Base-by-base conservation (phyloP, 2,329 filamentous ascomycete genomes). In the Aureobasidium sp. region DNA sequence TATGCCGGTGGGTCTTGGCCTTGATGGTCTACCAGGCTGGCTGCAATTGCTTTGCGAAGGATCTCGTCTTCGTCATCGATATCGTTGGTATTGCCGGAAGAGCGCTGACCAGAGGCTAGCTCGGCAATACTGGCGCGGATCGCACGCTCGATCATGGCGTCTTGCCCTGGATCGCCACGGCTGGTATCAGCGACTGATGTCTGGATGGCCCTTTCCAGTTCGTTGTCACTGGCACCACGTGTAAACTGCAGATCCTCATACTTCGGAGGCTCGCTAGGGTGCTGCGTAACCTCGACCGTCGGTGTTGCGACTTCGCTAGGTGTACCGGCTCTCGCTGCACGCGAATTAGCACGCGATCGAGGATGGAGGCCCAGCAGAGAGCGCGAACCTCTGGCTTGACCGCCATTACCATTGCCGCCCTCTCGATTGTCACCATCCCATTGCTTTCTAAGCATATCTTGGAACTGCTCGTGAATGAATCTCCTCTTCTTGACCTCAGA, bases 201-300 rank as follows among this genome's bases (percentile, higher is more conserved):
- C 59, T 81, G 82, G 63, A 94, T 93, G 1, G 89, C 89, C 45
- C 82, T 78, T 70, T 93, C 89, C 45, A 91, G 82, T 62, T 88
- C 87, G 2, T 31, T 25, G 17, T 6, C 15, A 12, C 44, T 42
- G 3, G 44, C 29, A 37, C 39, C 42, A 11, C 57, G 44, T 2
- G 80, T 79, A 37, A 84, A 79, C n/a, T 82, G 77, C 5, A 71
- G 73, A 47, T 74, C 72, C 12, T 67, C 64, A 0, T 66, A 56
- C 11, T 64, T 68, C 1, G 71, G 69, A 55, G 69, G 71, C 20
- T 69, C 70, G 22, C 62, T 45, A 15, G 68, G 67, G 42, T 71
- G 70, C 25, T 68, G 68, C 7, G 69, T 51, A 17, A 56, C 53
- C 25, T 61, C 57, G 8, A 51, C 36, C 9, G 36, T 52, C 12